Conservation (phyloP, 2,329 filamentous ascomycete genomes). For the Davidsoniella eucalypti region DNA sequence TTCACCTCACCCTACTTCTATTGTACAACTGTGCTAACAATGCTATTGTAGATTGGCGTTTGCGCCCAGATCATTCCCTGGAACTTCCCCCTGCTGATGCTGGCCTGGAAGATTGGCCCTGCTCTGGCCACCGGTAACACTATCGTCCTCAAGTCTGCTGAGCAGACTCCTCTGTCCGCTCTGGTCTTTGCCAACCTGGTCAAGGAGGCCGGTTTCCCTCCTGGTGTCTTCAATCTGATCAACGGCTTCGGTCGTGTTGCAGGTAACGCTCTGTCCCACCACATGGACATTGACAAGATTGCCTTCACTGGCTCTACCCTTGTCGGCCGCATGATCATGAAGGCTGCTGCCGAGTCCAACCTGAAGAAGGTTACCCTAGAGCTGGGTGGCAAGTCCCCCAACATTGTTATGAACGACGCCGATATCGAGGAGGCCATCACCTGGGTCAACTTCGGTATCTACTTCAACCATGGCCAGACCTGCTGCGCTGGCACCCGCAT, state of each 20-base stretch:
- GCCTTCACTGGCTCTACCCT: slow-evolving; percentile 61
- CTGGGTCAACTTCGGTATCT: slow-evolving; percentile 27
- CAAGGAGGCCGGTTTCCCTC: slow-evolving; percentile 56
- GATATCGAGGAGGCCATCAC: slow-evolving; percentile 48
- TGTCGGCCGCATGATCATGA: slow-evolving; percentile 58
- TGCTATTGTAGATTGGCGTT: slow-evolving; percentile 24
- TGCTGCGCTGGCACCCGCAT: slow-evolving; percentile 43
- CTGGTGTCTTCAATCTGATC: slow-evolving; percentile 58
- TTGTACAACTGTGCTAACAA: neutral
- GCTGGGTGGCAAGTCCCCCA: slow-evolving; percentile 51
- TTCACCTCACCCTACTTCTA: neutral
- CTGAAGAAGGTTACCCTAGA: slow-evolving; percentile 50
- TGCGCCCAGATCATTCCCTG: slow-evolving; percentile 41
- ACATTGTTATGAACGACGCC: slow-evolving; percentile 48
- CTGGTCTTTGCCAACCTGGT: slow-evolving; percentile 34
- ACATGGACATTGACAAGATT: slow-evolving; percentile 54
- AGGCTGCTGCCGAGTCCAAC: slow-evolving; percentile 46
- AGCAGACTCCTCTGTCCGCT: slow-evolving; percentile 33
- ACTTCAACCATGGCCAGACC: slow-evolving; percentile 38
- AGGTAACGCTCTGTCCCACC: slow-evolving; percentile 48
- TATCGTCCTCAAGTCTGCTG: slow-evolving; percentile 35
- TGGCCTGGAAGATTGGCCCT: slow-evolving; percentile 31
- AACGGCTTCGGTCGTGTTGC: slow-evolving; percentile 53
- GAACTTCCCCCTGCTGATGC: slow-evolving; percentile 33
- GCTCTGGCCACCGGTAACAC: slow-evolving; percentile 33